These are phyloP conservation scores for Kingdonia uniflora DNA, from an alignment of 164 flowering plant genomes.

Conservation along the genomic window DNA sequence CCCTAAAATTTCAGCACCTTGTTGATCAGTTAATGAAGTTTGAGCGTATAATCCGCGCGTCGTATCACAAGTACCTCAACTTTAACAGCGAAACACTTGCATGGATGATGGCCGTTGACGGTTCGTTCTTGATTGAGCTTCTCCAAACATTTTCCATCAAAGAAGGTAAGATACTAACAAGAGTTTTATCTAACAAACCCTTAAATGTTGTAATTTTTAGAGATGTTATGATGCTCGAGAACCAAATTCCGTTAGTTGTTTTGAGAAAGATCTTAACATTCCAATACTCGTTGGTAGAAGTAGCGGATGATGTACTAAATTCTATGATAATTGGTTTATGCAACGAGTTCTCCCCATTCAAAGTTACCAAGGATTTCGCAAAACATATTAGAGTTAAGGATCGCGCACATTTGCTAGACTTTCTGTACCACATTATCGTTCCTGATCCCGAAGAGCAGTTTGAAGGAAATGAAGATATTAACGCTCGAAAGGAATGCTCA, in stretches of 20 bases:
- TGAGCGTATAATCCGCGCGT: constrained; percentile 16
- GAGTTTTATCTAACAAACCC: constrained; percentile 8
- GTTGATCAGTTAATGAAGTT: constrained; percentile 8
- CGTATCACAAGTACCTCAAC: constrained; percentile 21
- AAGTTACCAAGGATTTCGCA: neutral
- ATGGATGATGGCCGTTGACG: constrained; percentile 25
- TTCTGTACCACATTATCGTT: constrained; percentile 5
- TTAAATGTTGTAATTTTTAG: constrained; percentile 17
- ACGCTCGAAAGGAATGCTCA: neutral
- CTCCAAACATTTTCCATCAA: constrained; percentile 10
- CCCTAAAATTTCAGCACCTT: constrained; percentile 11
- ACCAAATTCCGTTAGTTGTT: constrained; percentile 21
- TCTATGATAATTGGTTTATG: constrained; percentile 26
- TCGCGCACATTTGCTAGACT: constrained; percentile 9
- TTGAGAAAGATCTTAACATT: constrained; percentile 11
- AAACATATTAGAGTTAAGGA: neutral
- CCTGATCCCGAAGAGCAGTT: neutral
- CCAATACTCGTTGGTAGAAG: constrained; percentile 6
- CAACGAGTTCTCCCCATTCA: constrained; percentile 29
- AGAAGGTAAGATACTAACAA: constrained; percentile 9
- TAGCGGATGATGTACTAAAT: constrained; percentile 14
- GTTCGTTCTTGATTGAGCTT: constrained; percentile 23
- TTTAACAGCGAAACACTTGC: constrained; percentile 16
- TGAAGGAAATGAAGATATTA: neutral
- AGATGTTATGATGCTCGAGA: constrained; percentile 24